Evolutionary conservation across 1,139 yeast species (phyloP).

Genomic region (Geotrichum australiense): DNA sequence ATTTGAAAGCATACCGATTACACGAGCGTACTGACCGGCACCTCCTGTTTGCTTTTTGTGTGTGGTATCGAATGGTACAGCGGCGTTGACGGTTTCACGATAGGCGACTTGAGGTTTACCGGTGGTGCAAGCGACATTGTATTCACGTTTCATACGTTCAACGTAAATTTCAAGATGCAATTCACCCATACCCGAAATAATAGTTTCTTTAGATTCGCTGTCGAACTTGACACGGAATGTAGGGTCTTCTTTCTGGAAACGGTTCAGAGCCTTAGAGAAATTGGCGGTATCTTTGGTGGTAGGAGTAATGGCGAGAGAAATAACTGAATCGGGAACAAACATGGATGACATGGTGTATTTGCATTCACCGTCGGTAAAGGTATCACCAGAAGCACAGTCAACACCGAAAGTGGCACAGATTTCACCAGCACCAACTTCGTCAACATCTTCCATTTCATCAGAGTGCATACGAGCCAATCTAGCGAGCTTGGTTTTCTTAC

Average conservation of each 20-base stretch:
- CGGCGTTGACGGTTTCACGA: conserved; percentile 78
- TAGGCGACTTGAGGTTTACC: conserved; percentile 98
- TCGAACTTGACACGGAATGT: conserved; percentile 92
- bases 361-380: conserved; percentile 69
- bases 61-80: conserved; percentile 82
- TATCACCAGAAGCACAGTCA: conserved; percentile 99
- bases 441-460: conserved; percentile 96
- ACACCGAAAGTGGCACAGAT: conserved; percentile 99
- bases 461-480: conserved; percentile 98
- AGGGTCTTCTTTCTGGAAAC: conserved; percentile 98
- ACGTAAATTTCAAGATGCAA: conserved; percentile 93
- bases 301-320: conserved; percentile 84
- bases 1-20: conserved; percentile 64
- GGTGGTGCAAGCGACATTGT: conserved; percentile 88
- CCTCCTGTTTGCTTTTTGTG: conserved; percentile 99
- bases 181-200: conserved; percentile 98
- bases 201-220: conserved; percentile 87
- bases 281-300: conserved; percentile 80
- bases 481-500: conserved; percentile 91
- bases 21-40: conserved; percentile 98
- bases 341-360: conserved; percentile 89
- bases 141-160: conserved; percentile 96
- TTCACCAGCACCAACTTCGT: conserved; percentile 95
- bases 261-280: conserved; percentile 92
- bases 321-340: conserved; percentile 98